Percentiles rank a stretch among this genome's conserved stretches.
These are phyloP conservation scores for Hura crepitans DNA, from an alignment of 441 rosid species.

Conservation along the genomic window DNA sequence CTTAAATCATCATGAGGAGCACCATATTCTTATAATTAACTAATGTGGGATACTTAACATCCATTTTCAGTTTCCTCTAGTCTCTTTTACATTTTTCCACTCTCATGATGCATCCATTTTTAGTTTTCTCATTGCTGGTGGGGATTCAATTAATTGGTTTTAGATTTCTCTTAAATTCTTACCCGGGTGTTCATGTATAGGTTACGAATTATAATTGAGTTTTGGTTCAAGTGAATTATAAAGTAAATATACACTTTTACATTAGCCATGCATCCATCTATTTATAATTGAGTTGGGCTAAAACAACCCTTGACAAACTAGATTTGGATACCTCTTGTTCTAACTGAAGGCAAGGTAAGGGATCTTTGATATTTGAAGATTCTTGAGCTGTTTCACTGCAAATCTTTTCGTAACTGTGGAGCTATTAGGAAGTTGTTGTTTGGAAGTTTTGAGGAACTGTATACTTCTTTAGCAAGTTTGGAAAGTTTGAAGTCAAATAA, in stretches of 20 bases:
- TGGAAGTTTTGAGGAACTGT: not conserved
- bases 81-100: not conserved
- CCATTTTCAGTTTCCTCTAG: not conserved
- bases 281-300: too few species aligned
- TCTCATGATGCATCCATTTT: not conserved
- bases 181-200: too few species aligned
- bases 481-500: not conserved
- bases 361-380: not conserved
- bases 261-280: too few species aligned
- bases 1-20: too few species aligned
- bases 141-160: slow-evolving; percentile 2
- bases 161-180: not conserved
- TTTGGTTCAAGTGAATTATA: too few species aligned
- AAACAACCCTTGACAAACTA: too few species aligned
- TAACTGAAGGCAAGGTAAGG: not conserved
- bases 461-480: not conserved
- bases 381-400: not conserved
- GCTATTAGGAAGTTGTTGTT: not conserved
- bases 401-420: not conserved
- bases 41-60: too few species aligned
- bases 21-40: too few species aligned
- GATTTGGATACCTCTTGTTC: too few species aligned
- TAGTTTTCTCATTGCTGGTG: not conserved
- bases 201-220: too few species aligned
- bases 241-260: too few species aligned